phyloP scores from a whole-genome alignment of 139 green algal genomes.

The Chlorella sp. region DNA sequence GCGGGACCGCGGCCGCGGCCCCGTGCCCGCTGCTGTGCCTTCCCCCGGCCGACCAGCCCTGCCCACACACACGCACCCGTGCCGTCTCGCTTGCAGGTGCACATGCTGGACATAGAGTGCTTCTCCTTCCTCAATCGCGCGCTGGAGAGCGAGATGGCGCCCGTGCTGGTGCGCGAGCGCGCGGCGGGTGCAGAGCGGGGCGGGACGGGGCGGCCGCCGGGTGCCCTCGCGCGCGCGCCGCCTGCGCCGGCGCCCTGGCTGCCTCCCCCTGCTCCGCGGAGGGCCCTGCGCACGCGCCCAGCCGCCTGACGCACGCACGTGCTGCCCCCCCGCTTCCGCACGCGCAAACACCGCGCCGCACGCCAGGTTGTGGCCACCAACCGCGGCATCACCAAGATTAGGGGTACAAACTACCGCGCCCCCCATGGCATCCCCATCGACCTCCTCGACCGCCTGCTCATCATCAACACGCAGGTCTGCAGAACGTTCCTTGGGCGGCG shows the following conservation, averaged over 20 bases:
- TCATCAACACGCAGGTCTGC: slow-evolving; percentile 93
- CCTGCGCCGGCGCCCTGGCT: no score
- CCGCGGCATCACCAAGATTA: slow-evolving; percentile 94
- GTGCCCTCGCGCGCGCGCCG: no score
- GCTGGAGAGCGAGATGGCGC: slow-evolving; percentile 97
- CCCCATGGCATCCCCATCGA: slow-evolving; percentile 99
- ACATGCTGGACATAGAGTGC: slow-evolving; percentile 99
- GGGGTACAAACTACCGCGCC: slow-evolving; percentile 91
- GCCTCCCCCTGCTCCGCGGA: no score
- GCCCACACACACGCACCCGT: background rate
- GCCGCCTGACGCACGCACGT: no score
- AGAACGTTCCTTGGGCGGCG: no score
- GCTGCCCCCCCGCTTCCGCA: no score
- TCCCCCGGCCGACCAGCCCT: background rate
- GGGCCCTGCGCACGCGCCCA: no score
- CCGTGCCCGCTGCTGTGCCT: no score
- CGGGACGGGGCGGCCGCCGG: no score
- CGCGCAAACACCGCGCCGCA: no score
- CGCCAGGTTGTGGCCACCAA: slow-evolving; percentile 99
- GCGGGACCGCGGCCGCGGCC: no score
- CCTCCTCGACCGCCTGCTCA: slow-evolving; percentile 97
- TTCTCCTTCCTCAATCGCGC: slow-evolving; percentile 98
- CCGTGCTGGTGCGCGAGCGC: slow-evolving; percentile 97
- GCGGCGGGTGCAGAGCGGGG: no score
- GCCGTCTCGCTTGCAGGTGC: slow-evolving; percentile 61